These are phyloP conservation scores for Populus hybrid DNA, from an alignment of 441 rosid species.

Conservation along the genomic window DNA sequence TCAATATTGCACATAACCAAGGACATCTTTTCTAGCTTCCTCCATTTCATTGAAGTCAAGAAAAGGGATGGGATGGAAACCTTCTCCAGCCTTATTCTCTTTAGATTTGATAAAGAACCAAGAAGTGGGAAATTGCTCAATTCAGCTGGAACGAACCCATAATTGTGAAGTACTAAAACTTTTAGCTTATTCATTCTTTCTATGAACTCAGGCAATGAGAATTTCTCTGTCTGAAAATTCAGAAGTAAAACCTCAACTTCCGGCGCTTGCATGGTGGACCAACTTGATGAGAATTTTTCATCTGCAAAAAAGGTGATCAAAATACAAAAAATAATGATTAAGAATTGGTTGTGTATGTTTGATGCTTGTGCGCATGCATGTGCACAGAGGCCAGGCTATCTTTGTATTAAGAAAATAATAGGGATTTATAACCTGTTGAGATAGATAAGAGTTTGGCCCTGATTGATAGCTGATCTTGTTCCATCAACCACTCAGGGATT, in stretches of 20 bases:
- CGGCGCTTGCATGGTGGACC: conserved; percentile 46
- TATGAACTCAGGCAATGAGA: conserved; percentile 49
- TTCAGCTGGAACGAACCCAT: conserved; percentile 29
- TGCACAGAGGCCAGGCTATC: neutral
- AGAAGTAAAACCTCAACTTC: conserved; percentile 53
- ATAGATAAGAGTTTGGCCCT: conserved; percentile 53
- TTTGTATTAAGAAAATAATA: neutral
- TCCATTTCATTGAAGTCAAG: conserved; percentile 9
- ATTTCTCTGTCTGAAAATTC: conserved; percentile 36
- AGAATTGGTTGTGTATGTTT: no score
- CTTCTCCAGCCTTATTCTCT: conserved; percentile 62
- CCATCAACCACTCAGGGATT: conserved; percentile 43
- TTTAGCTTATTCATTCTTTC: conserved; percentile 44
- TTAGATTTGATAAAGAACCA: conserved; percentile 40
- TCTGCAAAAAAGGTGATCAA: conserved; percentile 31
- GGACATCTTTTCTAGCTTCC: conserved; percentile 46
- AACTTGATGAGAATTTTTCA: conserved; percentile 44
- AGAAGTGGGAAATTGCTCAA: conserved; percentile 38
- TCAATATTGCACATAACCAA: conserved; percentile 53
- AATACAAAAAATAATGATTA: neutral
- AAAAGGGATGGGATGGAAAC: conserved; percentile 33
- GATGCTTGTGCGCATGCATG: neutral
- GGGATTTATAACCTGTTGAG: conserved; percentile 42
- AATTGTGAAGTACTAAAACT: conserved; percentile 43
- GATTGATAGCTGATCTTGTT: conserved; percentile 22